Conservation (phyloP, 768 basidiomycete genomes). For the Hortiboletus campestris region DNA sequence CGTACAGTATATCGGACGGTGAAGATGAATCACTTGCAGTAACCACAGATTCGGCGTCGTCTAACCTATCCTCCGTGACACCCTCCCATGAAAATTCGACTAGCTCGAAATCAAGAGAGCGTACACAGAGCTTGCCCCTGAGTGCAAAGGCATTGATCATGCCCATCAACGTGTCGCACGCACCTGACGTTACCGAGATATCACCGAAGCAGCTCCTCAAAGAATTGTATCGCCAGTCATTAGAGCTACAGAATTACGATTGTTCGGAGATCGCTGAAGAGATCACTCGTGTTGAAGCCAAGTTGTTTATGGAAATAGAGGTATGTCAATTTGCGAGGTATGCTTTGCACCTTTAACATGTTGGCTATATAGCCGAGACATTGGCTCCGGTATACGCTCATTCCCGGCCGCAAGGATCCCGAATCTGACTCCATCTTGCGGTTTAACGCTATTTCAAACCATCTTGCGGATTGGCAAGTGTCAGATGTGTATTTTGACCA, state of each 20-base stretch:
- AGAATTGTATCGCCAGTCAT: slow-evolving; percentile 57
- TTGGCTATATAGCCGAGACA: slow-evolving; percentile 65
- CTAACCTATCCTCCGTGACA: slow-evolving; percentile 21
- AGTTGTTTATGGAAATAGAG: slow-evolving; percentile 71
- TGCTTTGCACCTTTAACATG: neutral
- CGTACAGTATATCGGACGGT: slow-evolving; percentile 51
- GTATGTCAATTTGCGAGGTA: slow-evolving; percentile 40
- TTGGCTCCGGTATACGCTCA: slow-evolving; percentile 79
- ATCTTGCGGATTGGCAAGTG: slow-evolving; percentile 77
- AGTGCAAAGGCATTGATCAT: slow-evolving; percentile 43
- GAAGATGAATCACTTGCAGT: slow-evolving; percentile 42
- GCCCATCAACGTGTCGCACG: slow-evolving; percentile 28
- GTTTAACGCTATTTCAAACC: slow-evolving; percentile 77
- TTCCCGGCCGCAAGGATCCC: slow-evolving; percentile 61
- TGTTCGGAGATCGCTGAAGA: slow-evolving; percentile 77
- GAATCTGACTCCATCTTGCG: slow-evolving; percentile 67
- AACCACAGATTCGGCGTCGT: slow-evolving; percentile 33
- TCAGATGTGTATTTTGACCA: neutral
- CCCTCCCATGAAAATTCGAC: slow-evolving; percentile 24
- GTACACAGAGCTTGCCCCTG: slow-evolving; percentile 68
- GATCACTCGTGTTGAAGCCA: slow-evolving; percentile 73
- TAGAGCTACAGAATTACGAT: slow-evolving; percentile 55
- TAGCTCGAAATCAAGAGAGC: slow-evolving; percentile 45
- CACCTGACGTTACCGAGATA: slow-evolving; percentile 37
- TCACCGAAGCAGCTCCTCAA: slow-evolving; percentile 59